Conservation (phyloP, 129 eudicot species). For the Flaveria robusta region DNA sequence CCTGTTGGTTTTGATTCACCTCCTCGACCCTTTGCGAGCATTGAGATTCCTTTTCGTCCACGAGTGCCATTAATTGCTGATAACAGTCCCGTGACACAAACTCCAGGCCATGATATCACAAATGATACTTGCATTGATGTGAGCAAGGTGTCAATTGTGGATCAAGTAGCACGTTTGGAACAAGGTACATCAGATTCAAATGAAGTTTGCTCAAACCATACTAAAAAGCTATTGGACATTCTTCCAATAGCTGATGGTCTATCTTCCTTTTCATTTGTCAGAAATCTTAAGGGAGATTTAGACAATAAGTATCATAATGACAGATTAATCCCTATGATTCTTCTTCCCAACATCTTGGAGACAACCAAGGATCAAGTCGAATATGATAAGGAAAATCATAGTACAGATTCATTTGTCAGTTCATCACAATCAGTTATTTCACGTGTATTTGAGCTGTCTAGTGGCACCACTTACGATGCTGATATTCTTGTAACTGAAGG, state of each 20-base stretch:
- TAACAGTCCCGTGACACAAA: slow-evolving; percentile 25
- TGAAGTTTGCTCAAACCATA: slow-evolving; percentile 25
- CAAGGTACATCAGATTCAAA: slow-evolving; percentile 37
- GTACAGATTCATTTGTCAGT: slow-evolving; percentile 31
- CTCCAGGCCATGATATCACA: slow-evolving; percentile 30
- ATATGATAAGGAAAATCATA: slow-evolving; percentile 30
- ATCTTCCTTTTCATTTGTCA: slow-evolving; percentile 31
- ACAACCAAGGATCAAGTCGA: slow-evolving; percentile 17
- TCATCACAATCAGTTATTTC: slow-evolving; percentile 29
- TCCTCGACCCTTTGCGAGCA: slow-evolving; percentile 25
- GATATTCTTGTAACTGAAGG: neutral
- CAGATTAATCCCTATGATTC: slow-evolving; percentile 23
- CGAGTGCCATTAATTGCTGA: slow-evolving; percentile 34
- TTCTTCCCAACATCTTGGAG: slow-evolving; percentile 21
- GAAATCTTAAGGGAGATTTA: slow-evolving; percentile 33
- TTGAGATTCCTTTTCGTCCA: slow-evolving; percentile 39
- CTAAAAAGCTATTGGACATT: slow-evolving; percentile 25
- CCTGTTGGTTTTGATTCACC: slow-evolving; percentile 37
- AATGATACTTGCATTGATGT: slow-evolving; percentile 28
- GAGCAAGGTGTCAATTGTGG: slow-evolving; percentile 28
- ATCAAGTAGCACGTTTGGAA: slow-evolving; percentile 32
- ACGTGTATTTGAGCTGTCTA: slow-evolving; percentile 33
- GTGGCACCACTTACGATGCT: slow-evolving; percentile 21
- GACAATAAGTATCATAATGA: slow-evolving; percentile 32
- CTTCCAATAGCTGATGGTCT: slow-evolving; percentile 39